Percentiles rank a stretch among this genome's conserved stretches.
Conservation (phyloP, 1,284 basidiomycete species). For the Ceratobasidium sp. region DNA sequence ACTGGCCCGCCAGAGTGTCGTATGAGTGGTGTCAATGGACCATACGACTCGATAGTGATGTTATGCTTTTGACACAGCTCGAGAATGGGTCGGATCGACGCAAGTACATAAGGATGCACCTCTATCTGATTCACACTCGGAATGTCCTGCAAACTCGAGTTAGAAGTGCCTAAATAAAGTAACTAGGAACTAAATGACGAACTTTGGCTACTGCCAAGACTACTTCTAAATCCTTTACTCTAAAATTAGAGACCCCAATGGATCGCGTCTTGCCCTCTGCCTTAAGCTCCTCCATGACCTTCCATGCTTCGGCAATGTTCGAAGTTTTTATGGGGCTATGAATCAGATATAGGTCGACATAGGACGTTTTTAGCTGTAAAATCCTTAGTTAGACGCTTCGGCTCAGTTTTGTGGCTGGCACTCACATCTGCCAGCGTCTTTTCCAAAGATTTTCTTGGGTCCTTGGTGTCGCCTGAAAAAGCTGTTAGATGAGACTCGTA, state of each 20-base stretch:
- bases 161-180: no score
- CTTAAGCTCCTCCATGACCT: constrained; percentile 59
- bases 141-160: constrained; percentile 67
- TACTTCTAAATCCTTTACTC: constrained; percentile 73
- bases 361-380: constrained; percentile 48
- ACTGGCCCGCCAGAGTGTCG: constrained; percentile 70
- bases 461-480: constrained; percentile 34
- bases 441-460: constrained; percentile 54
- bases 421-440: constrained; percentile 55
- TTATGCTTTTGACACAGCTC: constrained; percentile 70
- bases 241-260: constrained; percentile 90
- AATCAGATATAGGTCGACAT: constrained; percentile 61
- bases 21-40: constrained; percentile 63
- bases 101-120: constrained; percentile 83
- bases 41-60: constrained; percentile 79
- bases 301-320: constrained; percentile 56
- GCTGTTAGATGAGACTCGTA: constrained; percentile 9
- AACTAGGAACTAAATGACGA: no score
- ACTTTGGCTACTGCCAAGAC: constrained; percentile 66
- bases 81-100: constrained; percentile 63
- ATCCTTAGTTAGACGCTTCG: background rate
- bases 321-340: constrained; percentile 57
- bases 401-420: constrained; percentile 6
- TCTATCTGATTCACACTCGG: constrained; percentile 88
- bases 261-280: constrained; percentile 59